A percentile compares a stretch with the other conserved stretches of the same genome.
phyloP scores from a whole-genome alignment of 2,329 filamentous ascomycete species.

The Colletotrichum lentis region DNA sequence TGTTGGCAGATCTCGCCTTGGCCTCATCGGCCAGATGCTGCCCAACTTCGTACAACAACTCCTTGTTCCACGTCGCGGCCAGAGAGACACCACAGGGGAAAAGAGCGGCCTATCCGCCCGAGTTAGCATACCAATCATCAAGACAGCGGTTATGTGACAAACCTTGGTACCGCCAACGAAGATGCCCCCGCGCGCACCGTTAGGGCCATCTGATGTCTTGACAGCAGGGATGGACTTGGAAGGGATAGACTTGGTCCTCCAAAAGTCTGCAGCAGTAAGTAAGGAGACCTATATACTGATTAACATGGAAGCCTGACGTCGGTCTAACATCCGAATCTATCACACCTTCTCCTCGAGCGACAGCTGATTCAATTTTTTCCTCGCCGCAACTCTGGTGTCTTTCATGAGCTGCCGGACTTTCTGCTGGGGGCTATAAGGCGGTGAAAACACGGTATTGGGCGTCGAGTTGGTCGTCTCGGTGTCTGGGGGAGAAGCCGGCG shows the following conservation, averaged over 20 bases:
- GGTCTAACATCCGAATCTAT: neutral
- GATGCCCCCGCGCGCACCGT: constrained; percentile 72
- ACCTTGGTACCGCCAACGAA: constrained; percentile 74
- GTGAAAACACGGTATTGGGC: constrained; percentile 60
- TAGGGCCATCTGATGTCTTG: constrained; percentile 74
- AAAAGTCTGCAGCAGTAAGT: constrained; percentile 71
- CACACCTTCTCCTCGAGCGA: constrained; percentile 66
- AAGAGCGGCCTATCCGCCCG: constrained; percentile 67
- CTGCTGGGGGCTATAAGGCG: constrained; percentile 54
- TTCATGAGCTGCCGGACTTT: constrained; percentile 47
- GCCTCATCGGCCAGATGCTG: constrained; percentile 75
- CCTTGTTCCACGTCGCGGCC: constrained; percentile 80
- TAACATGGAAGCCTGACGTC: neutral
- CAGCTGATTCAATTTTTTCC: constrained; percentile 60
- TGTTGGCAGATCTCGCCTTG: constrained; percentile 76
- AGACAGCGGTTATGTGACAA: constrained; percentile 34
- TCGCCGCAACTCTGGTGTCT: constrained; percentile 53
- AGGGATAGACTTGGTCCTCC: constrained; percentile 72
- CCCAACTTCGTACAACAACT: constrained; percentile 74
- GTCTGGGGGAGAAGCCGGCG: constrained; percentile 32
- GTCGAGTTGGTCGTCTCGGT: constrained; percentile 51
- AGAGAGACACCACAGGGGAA: constrained; percentile 83
- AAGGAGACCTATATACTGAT: constrained; percentile 59
- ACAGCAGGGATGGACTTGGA: constrained; percentile 70
- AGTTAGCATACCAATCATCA: neutral